Evolutionary conservation across 441 rosid species (phyloP).

Genomic region (Corymbia citriodora): DNA sequence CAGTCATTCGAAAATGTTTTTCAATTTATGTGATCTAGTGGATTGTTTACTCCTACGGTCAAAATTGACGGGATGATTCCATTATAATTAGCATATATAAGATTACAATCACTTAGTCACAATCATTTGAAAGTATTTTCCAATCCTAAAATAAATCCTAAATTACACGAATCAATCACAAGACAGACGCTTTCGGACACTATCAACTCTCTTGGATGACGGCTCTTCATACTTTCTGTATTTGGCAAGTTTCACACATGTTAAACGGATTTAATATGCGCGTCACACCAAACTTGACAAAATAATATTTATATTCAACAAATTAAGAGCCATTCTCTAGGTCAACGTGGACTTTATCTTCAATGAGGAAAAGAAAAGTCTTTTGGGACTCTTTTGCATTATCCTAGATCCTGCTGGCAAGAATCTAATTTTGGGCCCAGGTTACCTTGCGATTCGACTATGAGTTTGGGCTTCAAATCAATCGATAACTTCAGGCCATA

Average conservation of each 20-base stretch:
- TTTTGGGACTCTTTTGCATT: background rate
- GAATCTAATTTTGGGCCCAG: background rate
- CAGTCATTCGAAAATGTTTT: background rate
- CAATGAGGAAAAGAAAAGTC: background rate
- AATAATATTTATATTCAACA: background rate
- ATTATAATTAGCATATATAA: background rate
- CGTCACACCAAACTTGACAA: background rate
- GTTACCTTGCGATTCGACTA: background rate
- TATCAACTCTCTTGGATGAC: background rate
- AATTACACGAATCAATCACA: background rate
- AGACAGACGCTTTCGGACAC: background rate
- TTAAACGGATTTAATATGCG: background rate
- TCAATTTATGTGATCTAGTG: too few relatives aligned
- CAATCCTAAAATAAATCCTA: background rate
- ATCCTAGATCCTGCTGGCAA: background rate
- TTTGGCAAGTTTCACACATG: background rate
- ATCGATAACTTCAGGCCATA: background rate
- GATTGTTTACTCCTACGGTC: too few relatives aligned
- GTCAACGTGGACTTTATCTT: background rate
- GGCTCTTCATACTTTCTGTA: background rate
- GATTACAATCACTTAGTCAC: too few relatives aligned
- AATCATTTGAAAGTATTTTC: background rate
- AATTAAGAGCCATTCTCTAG: background rate
- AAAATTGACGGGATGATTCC: accelerated
- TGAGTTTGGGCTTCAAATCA: too few relatives aligned